These are phyloP conservation scores for Gyrodon lividus DNA, from an alignment of 768 basidiomycete genomes.

Conservation along the genomic window DNA sequence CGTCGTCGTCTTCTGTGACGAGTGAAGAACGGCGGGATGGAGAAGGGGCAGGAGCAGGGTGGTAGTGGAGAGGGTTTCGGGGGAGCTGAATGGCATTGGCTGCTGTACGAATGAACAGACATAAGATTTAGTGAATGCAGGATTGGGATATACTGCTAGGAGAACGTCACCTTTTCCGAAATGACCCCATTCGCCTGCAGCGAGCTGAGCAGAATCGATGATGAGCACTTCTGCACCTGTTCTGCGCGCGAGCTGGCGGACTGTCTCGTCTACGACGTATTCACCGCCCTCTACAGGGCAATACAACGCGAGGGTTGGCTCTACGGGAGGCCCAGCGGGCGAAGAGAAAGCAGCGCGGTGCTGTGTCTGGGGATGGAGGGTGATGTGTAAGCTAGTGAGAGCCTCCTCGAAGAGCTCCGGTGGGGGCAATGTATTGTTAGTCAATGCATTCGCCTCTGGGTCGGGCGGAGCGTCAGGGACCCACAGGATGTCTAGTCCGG, in stretches of 20 bases:
- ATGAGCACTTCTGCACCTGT: slow-evolving; percentile 81
- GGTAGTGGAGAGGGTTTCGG: slow-evolving; percentile 75
- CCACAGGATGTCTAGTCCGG: slow-evolving; percentile 66
- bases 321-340: slow-evolving; percentile 51
- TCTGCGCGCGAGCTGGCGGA: slow-evolving; percentile 70
- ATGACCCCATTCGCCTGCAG: slow-evolving; percentile 83
- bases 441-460: slow-evolving; percentile 20
- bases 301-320: slow-evolving; percentile 84
- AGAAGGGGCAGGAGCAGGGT: slow-evolving; percentile 29
- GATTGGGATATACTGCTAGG: background rate
- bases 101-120: slow-evolving; percentile 40
- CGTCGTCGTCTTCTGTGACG: slow-evolving; percentile 42
- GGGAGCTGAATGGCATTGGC: slow-evolving; percentile 67
- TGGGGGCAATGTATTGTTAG: slow-evolving; percentile 53
- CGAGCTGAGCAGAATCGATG: slow-evolving; percentile 80
- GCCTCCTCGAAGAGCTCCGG: slow-evolving; percentile 75
- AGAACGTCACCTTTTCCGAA: slow-evolving; percentile 69
- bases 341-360: slow-evolving; percentile 65
- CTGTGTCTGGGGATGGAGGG: slow-evolving; percentile 80
- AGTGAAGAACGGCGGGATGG: slow-evolving; percentile 27
- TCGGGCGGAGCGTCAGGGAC: slow-evolving; percentile 38
- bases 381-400: slow-evolving; percentile 70
- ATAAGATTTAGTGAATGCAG: slow-evolving; percentile 8
- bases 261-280: slow-evolving; percentile 75
- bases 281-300: slow-evolving; percentile 84